These are phyloP conservation scores for Fragaria nilgerrensis DNA, from an alignment of 306 rosid species.

Conservation along the genomic window DNA sequence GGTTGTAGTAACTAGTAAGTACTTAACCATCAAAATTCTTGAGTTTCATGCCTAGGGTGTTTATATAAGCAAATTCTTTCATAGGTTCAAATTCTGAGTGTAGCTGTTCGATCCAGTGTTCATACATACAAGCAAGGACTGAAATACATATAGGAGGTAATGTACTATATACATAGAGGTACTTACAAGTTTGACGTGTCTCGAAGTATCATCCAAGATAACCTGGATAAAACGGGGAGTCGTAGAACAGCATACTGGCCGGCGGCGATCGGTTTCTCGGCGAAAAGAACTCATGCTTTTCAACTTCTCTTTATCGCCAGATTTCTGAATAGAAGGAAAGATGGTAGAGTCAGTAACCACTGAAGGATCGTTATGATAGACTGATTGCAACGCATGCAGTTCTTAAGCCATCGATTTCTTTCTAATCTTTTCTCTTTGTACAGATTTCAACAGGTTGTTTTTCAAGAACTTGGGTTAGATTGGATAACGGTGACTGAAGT, in stretches of 20 bases:
- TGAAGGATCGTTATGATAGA: too few relatives aligned
- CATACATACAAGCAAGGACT: neutral
- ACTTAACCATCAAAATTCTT: neutral
- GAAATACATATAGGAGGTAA: neutral
- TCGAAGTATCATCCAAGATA: neutral
- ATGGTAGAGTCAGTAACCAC: neutral
- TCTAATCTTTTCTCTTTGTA: too few relatives aligned
- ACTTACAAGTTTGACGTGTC: slow-evolving; percentile 10
- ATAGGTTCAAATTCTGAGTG: neutral
- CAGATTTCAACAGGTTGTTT: too few relatives aligned
- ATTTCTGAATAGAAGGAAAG: neutral
- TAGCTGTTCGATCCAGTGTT: neutral
- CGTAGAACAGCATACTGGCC: neutral
- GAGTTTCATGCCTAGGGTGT: neutral
- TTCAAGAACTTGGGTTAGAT: too few relatives aligned
- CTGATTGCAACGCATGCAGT: neutral
- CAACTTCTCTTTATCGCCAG: neutral
- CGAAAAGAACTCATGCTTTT: neutral
- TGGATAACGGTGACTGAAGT: too few relatives aligned
- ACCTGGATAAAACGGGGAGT: slow-evolving; percentile 16
- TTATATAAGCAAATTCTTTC: neutral
- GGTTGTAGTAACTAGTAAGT: neutral
- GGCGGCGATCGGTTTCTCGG: neutral
- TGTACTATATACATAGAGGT: neutral
- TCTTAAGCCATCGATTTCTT: too few relatives aligned